Conservation (phyloP, 169 alveolate genomes). For the Miamiensis avidus region DNA sequence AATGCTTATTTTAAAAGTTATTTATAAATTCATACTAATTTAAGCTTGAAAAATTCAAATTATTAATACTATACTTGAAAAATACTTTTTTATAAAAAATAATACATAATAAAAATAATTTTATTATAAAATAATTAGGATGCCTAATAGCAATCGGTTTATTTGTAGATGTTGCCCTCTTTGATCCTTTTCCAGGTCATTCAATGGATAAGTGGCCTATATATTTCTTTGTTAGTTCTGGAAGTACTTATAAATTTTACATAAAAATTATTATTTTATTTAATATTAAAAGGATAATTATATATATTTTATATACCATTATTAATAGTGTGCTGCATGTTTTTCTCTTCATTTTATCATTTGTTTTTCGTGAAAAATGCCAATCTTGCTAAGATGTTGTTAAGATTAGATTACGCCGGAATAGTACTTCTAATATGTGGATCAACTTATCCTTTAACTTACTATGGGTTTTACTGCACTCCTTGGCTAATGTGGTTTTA, state of each 20-base stretch:
- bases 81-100: not conserved
- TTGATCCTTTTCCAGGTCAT: not conserved
- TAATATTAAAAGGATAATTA: not conserved
- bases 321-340: conserved; percentile 41
- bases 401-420: conserved; percentile 78
- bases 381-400: conserved; percentile 27
- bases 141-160: not conserved
- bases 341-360: conserved; percentile 59
- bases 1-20: not conserved
- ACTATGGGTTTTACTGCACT: conserved; percentile 57
- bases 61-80: too few relatives aligned
- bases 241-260: not conserved
- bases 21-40: too few relatives aligned
- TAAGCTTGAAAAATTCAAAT: too few relatives aligned
- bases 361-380: conserved; percentile 35
- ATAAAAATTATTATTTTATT: not conserved
- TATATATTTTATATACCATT: not conserved
- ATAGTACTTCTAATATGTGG: conserved; percentile 74
- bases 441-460: conserved; percentile 62
- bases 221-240: not conserved
- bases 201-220: not conserved
- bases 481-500: not conserved
- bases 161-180: not conserved
- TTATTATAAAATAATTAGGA: not conserved
- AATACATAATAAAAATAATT: not conserved